Evolutionary conservation across 1,284 basidiomycete genomes (phyloP), one percentile per base, ranked within the genome.

Genomic region (Trichosporon inkin): DNA sequence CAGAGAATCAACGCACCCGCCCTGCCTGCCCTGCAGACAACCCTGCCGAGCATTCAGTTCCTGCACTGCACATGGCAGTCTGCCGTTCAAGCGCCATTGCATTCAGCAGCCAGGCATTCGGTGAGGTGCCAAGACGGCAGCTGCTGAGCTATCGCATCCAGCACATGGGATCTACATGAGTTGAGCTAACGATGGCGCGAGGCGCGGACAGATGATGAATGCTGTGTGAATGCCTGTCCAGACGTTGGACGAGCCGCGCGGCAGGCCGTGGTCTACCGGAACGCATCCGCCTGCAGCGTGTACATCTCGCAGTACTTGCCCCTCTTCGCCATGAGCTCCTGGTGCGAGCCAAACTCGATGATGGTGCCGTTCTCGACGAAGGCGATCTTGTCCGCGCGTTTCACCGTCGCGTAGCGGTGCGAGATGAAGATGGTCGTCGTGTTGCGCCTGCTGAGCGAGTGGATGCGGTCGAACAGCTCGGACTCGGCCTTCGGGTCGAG

Each of bases 351-450:
- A 70, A 88, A 87, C 77, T 91, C 89, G 49, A 83, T 82, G 69
- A 91, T 87, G 16, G 44, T 51, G 11, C 62, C 62, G 13, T 44
- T n/a, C 2, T 56, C 62, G 28, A 61, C 28, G 24, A 63, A 89
- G 41, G 88, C 89, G 66, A 91, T 85, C 56, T 71, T 53, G 56
- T 70, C 70, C 10, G 69, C 71, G 35, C 63, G 58, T n/a, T 64
- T 61, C 5, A 69, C 67, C 6, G 62, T 67, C 6, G 49, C 53
- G 62, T 92, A 83, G 63, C 88, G 83, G 78, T 92, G 90, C 4
- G 89, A 90, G 71, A 92, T 88, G 76, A 88, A 91, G 37, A 92
- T 84, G 60, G 89, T 86, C 1, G 88, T 89, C 74, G 88, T 24
- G 16, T 36, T 38, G 77, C 82, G 66, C 14, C 16, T 24, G 8